Evolutionary conservation across 257 asterid species (phyloP).

Genomic region (Nicotiana otophora): DNA sequence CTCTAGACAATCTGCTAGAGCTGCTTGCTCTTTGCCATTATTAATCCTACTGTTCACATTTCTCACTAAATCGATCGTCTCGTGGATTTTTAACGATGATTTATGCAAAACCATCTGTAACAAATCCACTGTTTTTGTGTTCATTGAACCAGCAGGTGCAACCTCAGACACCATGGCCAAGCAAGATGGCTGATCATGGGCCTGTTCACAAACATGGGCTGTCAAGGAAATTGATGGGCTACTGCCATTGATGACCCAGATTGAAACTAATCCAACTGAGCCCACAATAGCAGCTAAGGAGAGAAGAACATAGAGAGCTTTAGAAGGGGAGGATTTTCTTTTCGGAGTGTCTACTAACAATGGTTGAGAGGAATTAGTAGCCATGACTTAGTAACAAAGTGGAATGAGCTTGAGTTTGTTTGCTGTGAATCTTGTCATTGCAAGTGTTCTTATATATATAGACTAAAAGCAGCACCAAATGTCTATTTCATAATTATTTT

Average conservation of each 20-base stretch:
- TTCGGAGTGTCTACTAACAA: background rate
- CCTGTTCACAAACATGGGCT: constrained; percentile 4
- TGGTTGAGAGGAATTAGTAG: background rate
- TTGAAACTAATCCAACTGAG: constrained; percentile 6
- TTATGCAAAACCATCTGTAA: constrained; percentile 11
- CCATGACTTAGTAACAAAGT: background rate
- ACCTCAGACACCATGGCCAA: constrained; percentile 10
- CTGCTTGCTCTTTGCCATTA: constrained; percentile 6
- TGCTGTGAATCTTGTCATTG: background rate
- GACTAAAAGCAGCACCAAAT: background rate
- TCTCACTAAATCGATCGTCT: constrained; percentile 8
- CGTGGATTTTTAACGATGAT: background rate
- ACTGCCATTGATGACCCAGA: background rate
- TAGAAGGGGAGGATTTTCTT: background rate
- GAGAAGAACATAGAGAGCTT: background rate
- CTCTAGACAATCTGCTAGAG: constrained; percentile 21
- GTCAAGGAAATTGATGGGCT: background rate
- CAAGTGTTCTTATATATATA: background rate
- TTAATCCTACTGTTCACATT: constrained; percentile 11
- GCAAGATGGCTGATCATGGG: constrained; percentile 17
- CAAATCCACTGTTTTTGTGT: background rate
- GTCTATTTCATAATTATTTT: background rate
- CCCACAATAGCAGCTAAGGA: constrained; percentile 3
- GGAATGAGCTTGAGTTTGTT: background rate
- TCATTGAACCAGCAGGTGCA: background rate